Base-by-base conservation (phyloP, 169 alveolate genomes). In the Cryptosporidium sp. region DNA sequence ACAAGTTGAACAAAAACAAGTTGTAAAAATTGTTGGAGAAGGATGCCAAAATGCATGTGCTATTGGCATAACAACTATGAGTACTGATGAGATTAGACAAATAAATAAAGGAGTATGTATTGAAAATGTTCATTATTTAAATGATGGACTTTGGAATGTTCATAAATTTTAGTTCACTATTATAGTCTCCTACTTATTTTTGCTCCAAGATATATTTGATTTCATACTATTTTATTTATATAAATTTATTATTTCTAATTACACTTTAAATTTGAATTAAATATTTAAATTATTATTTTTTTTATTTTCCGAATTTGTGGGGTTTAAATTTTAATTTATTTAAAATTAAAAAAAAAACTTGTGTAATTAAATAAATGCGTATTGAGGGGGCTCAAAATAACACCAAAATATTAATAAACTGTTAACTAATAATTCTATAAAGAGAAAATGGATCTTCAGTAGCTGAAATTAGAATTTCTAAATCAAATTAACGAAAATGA, bases 131-230 rank as follows among this genome's bases (percentile, higher is more conserved):
- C 98, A 96, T 85, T 96, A 93, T 85, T 89, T 98, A 69, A 94
- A 95, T 85, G 99, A 98, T 89, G 99, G 99, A 6, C 92, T 97
- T 52, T 98, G 99, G 99, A 94, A 91, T 62, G 92, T 87, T 48
- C 75, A 72, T 85, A 73, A 62, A 23, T 80, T 80, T 31, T 80
- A n/a, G 23, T 56, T 16, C 2, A 56, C 37, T 26, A 56, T 9
- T 5, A 42, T 56, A 3, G 6, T 14, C 37, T 21, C 67, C 16
- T 10, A 56, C 10, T 56, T 23, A 21, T 56, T 26, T n/a, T 26
- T 3, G 0, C 3, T 56, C 18, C 14, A 14, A 16, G 5, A 26
- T 26, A n/a, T 23, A 26, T 56, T 37, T 23, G 12, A 26, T 23
- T 26, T 23, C 67, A 26, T 6, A 7, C 3, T 18, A n/a, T 21